phyloP scores from a whole-genome alignment of 805 yeast species.

The Candida endomychidarum region DNA sequence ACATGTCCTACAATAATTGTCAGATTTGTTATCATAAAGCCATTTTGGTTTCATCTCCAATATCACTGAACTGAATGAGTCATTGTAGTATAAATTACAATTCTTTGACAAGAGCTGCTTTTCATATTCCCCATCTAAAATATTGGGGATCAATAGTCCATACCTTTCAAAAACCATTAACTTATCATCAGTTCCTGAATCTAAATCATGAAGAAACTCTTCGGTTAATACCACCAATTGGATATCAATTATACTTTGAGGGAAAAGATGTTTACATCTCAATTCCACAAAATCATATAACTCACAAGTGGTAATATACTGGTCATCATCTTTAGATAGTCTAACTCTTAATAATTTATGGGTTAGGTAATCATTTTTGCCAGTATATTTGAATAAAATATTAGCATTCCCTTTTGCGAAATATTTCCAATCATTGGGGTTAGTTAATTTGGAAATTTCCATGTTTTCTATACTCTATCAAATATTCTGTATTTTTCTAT shows the following conservation, averaged over 20 bases:
- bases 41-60: constrained; percentile 65
- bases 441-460: constrained; percentile 37
- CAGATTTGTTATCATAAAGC: constrained; percentile 47
- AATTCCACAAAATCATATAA: constrained; percentile 40
- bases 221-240: constrained; percentile 31
- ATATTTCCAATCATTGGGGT: constrained; percentile 44
- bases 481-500: too few species aligned
- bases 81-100: constrained; percentile 28
- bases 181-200: constrained; percentile 22
- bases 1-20: constrained; percentile 56
- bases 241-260: constrained; percentile 30
- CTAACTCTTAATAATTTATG: constrained; percentile 41
- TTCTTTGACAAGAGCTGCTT: constrained; percentile 33
- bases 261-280: constrained; percentile 31
- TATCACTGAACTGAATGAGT: constrained; percentile 21
- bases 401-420: constrained; percentile 52
- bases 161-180: constrained; percentile 40
- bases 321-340: constrained; percentile 32
- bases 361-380: constrained; percentile 28
- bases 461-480: constrained; percentile 18
- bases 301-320: constrained; percentile 39
- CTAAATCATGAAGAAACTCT: constrained; percentile 29
- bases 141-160: constrained; percentile 46
- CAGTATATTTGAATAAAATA: constrained; percentile 43
- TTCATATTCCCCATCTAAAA: constrained; percentile 32